A percentile compares a stretch with the other conserved stretches of the same genome.
Conservation (phyloP, 2,329 filamentous ascomycete species). For the Amesomyces nigricolor region DNA sequence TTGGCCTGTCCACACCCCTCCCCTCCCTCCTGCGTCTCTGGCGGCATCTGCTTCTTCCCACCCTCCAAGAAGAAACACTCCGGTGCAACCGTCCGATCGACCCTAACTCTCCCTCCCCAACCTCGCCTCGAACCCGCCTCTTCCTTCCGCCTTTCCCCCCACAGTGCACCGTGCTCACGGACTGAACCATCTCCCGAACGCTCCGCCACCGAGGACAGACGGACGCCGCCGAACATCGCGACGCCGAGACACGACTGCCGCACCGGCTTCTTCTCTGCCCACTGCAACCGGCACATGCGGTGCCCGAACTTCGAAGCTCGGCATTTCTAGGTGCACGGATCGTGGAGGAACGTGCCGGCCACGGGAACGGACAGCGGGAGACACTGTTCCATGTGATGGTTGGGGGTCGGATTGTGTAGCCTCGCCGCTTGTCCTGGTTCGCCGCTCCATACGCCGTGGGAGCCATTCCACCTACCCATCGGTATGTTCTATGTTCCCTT, state of each 20-base stretch:
- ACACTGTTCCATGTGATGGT: conserved; percentile 39
- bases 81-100: conserved; percentile 25
- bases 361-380: conserved; percentile 34
- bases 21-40: conserved; percentile 27
- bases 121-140: conserved; percentile 24
- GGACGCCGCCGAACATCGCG: conserved; percentile 8
- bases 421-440: conserved; percentile 36
- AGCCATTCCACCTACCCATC: conserved; percentile 32
- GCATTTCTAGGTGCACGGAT: conserved; percentile 26
- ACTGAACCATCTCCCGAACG: conserved; percentile 3
- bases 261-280: background rate
- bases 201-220: conserved; percentile 3
- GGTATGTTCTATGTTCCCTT: conserved; percentile 33
- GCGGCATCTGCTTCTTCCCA: conserved; percentile 22
- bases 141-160: conserved; percentile 18
- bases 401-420: conserved; percentile 38
- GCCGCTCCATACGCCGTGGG: conserved; percentile 33
- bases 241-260: conserved; percentile 17
- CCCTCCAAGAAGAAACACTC: conserved; percentile 12
- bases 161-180: conserved; percentile 11
- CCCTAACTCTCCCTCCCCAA: conserved; percentile 18
- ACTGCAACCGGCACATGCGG: conserved; percentile 16
- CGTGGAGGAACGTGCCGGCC: conserved; percentile 28
- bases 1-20: conserved; percentile 21
- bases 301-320: conserved; percentile 16